Evolutionary conservation across 352 stramenopile genomes (phyloP).

Genomic region (Aphanomyces invadans): DNA sequence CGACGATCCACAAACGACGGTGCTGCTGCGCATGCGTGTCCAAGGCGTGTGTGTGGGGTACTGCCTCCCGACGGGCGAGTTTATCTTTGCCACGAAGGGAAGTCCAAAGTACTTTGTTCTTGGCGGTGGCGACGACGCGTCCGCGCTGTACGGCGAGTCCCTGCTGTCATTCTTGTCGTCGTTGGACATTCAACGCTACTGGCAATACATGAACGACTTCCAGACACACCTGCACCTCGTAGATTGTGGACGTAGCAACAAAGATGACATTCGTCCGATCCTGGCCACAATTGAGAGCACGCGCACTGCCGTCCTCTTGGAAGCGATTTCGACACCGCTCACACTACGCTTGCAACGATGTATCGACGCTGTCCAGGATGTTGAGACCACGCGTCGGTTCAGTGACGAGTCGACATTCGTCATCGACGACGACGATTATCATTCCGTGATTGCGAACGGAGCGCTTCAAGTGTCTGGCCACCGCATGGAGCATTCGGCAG

Average conservation of each 20-base stretch:
- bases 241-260: conserved; percentile 20
- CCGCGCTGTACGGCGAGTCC: conserved; percentile 53
- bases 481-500: background rate
- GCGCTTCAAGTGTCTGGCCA: conserved; percentile 6
- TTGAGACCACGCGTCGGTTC: conserved; percentile 41
- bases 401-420: conserved; percentile 69
- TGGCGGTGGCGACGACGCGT: conserved; percentile 23
- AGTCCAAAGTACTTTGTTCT: conserved; percentile 37
- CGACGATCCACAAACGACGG: conserved; percentile 30
- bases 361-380: conserved; percentile 59
- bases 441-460: conserved; percentile 32
- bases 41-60: conserved; percentile 47
- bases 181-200: conserved; percentile 10
- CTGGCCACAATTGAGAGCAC: conserved; percentile 36
- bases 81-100: conserved; percentile 54
- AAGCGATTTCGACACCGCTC: conserved; percentile 47
- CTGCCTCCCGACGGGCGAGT: conserved; percentile 63
- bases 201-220: conserved; percentile 35
- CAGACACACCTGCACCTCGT: conserved; percentile 60
- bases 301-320: conserved; percentile 39
- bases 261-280: conserved; percentile 26
- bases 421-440: conserved; percentile 55
- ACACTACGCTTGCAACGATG: conserved; percentile 70
- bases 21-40: conserved; percentile 51
- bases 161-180: conserved; percentile 45